Percentiles rank a stretch among this genome's conserved stretches.
phyloP scores from a whole-genome alignment of 768 basidiomycete species.

The Leucocoprinus sp. region DNA sequence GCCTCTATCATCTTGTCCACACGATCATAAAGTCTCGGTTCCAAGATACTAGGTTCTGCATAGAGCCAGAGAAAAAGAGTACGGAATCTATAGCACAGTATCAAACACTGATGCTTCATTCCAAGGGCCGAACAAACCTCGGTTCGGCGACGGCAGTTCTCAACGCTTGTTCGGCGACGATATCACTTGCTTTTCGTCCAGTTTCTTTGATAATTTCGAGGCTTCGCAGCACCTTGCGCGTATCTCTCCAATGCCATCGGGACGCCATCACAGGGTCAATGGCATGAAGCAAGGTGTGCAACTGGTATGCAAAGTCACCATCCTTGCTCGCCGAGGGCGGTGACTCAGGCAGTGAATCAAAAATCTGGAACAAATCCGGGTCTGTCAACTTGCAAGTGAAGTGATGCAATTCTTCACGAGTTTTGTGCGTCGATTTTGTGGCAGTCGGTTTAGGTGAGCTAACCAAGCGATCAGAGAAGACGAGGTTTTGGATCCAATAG shows the following conservation, averaged over 20 bases:
- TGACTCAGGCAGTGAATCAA: conserved; percentile 48
- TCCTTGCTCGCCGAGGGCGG: conserved; percentile 49
- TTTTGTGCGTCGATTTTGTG: background rate
- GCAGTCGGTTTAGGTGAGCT: background rate
- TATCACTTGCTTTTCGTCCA: conserved; percentile 56
- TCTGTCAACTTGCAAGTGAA: conserved; percentile 27
- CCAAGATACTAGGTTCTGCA: conserved; percentile 54
- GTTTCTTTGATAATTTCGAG: conserved; percentile 71
- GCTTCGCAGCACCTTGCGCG: conserved; percentile 80
- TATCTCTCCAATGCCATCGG: conserved; percentile 96
- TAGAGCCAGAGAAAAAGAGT: conserved; percentile 91
- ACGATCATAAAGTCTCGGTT: conserved; percentile 63
- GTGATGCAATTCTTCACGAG: conserved; percentile 15
- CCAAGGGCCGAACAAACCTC: conserved; percentile 32
- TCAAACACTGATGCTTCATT: background rate
- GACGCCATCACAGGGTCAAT: conserved; percentile 70
- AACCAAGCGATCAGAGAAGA: conserved; percentile 74
- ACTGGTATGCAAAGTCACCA: conserved; percentile 48
- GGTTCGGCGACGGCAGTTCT: conserved; percentile 28
- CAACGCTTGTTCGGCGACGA: conserved; percentile 55
- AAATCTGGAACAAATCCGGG: conserved; percentile 42
- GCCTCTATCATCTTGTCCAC: conserved; percentile 91
- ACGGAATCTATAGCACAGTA: conserved; percentile 50
- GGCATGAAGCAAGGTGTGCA: conserved; percentile 55
- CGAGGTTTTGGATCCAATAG: conserved; percentile 95